Base-by-base conservation (phyloP, 2,329 filamentous ascomycete species). In the Cryphonectria carpinicola region DNA sequence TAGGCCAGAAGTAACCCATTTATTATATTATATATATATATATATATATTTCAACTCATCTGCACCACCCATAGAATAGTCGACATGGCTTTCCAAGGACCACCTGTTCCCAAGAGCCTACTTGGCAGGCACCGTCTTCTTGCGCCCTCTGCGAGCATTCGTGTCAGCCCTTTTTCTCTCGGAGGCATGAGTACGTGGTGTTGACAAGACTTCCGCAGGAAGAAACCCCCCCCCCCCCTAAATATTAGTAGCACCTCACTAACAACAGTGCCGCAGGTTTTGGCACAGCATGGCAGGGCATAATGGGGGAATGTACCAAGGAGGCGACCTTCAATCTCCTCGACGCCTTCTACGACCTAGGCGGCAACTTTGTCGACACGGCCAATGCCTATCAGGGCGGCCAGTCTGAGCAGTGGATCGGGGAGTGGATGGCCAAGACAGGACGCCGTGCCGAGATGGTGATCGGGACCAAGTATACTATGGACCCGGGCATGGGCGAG, bases 361-460 rank as follows among this genome's bases (percentile, higher is more conserved):
- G 67, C 75, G 91, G 92, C 35, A 93, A 93, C 80, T 93, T 93
- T 79, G 90, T 93, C 76, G 92, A 93, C 78, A 92, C 90, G 0
- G 76, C 90, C 71, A 91, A 89, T 81, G 90, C 90, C 78, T 93
- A 93, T 80, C 90, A 92, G 74, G 81, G 83, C 68, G 84, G 82
- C 73, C 84, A 90, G 78, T 87, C 87, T 2, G 90, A 92, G 78
- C 79, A 39, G 49, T 91, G 90, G 87, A 82, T 93, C 70, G 91
- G 91, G 49, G 89, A 91, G 74, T 93, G 91, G 90, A 90, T 92
- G 88, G 83, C 84, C 75, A 85, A 85, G 72, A 86, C 89, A 13
- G 83, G 85, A n/a, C 87, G 87, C 71, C 86, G 92, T 35, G 90
- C 92, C 74, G 83, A 92, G 77, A 87, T 93, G 79, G 83, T 93